Percentiles rank a stretch among this genome's conserved stretches.
These are phyloP conservation scores for Lentinula novae-zelandiae DNA, from an alignment of 1,284 basidiomycete species.

Conservation along the genomic window DNA sequence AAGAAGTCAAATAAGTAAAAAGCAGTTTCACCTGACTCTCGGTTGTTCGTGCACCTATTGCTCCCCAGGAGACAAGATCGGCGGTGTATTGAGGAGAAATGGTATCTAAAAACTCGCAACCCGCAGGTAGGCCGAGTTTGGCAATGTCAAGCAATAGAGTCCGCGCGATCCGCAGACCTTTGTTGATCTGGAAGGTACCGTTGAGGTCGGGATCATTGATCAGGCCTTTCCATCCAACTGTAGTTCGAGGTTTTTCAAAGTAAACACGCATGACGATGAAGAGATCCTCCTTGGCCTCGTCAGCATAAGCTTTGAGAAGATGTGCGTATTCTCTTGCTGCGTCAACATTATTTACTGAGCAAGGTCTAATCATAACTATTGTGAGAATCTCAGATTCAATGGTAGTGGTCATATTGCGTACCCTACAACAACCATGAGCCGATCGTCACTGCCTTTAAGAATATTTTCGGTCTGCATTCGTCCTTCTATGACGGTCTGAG, in stretches of 20 bases:
- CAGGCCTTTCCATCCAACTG: conserved; percentile 97
- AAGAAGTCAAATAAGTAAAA: neutral
- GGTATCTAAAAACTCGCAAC: conserved; percentile 86
- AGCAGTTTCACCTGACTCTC: conserved; percentile 67
- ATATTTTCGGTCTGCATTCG: conserved; percentile 76
- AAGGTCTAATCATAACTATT: conserved; percentile 59
- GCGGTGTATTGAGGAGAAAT: conserved; percentile 92
- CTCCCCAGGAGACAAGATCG: conserved; percentile 96
- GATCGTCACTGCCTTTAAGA: conserved; percentile 82
- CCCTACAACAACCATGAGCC: conserved; percentile 87
- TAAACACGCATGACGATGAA: conserved; percentile 97
- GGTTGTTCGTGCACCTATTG: conserved; percentile 94
- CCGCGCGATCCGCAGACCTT: conserved; percentile 89
- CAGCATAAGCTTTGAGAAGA: conserved; percentile 78
- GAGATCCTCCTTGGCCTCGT: conserved; percentile 79
- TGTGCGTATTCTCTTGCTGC: conserved; percentile 84
- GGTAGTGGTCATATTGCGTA: conserved; percentile 23
- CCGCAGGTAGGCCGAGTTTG: conserved; percentile 81
- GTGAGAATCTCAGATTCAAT: neutral
- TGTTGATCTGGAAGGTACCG: conserved; percentile 91
- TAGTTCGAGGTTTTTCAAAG: conserved; percentile 95
- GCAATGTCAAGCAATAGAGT: conserved; percentile 86
- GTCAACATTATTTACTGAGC: conserved; percentile 87
- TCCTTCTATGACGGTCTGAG: conserved; percentile 84
- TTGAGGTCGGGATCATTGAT: conserved; percentile 95